These are phyloP conservation scores for Aspergillus fructus DNA, from an alignment of 2,329 filamentous ascomycete genomes.

Conservation along the genomic window DNA sequence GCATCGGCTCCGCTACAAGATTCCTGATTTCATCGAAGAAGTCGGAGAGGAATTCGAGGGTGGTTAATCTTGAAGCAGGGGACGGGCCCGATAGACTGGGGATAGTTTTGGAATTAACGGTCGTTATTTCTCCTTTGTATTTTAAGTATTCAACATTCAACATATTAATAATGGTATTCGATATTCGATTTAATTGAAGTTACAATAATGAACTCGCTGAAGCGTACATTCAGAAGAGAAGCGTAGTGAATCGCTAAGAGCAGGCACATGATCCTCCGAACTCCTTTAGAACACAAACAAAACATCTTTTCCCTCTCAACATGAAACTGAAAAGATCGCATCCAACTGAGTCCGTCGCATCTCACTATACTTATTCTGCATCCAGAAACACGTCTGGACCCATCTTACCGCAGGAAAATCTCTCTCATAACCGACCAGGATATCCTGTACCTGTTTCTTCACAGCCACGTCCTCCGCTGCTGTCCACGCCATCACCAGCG, in stretches of 20 bases:
- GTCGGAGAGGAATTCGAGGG: conserved; percentile 2
- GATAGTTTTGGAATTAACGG: neutral
- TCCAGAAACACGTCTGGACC: conserved; percentile 9
- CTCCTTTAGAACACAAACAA: neutral
- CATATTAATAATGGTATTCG: neutral
- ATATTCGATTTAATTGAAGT: neutral
- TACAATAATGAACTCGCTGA: neutral
- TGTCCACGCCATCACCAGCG: conserved; percentile 20
- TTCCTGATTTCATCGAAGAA: conserved; percentile 7
- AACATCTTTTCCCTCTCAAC: neutral
- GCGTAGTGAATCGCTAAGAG: neutral
- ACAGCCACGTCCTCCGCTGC: conserved; percentile 15
- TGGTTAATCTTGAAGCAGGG: neutral
- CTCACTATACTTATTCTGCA: conserved; percentile 9
- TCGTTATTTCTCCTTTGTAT: neutral
- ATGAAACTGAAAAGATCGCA: neutral
- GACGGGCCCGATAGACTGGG: neutral
- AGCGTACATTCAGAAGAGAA: neutral
- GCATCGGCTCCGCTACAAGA: conserved; percentile 7
- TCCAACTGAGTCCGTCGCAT: neutral
- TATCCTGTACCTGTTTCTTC: conserved; percentile 11
- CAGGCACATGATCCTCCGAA: neutral
- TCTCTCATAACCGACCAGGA: conserved; percentile 21
- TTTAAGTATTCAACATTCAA: neutral
- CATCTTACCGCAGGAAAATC: conserved; percentile 21